phyloP scores from a whole-genome alignment of 129 eudicot genomes.

The Helichrysum umbraculigerum region DNA sequence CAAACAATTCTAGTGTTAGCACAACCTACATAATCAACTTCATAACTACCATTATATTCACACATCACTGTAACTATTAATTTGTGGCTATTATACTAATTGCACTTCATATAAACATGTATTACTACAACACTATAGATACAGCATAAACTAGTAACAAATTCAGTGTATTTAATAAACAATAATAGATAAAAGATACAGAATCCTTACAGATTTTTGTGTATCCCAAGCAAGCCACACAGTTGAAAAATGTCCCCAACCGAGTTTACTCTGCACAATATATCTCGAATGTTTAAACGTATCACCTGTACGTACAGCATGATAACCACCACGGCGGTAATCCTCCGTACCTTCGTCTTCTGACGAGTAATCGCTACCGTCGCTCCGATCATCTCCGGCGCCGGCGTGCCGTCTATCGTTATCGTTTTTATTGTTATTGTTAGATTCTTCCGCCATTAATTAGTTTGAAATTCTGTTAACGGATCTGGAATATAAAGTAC shows the following conservation, averaged over 20 bases:
- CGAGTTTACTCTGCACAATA: constrained; percentile 87
- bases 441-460: constrained; percentile 28
- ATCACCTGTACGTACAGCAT: constrained; percentile 78
- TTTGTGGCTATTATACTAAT: too few species aligned
- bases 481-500: too few species aligned
- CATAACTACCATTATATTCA: too few species aligned
- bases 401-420: constrained; percentile 16
- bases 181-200: too few species aligned
- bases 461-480: background rate
- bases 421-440: background rate
- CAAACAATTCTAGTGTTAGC: too few species aligned
- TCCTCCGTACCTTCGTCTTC: constrained; percentile 96
- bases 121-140: too few species aligned
- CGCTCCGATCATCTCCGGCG: constrained; percentile 36
- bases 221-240: constrained; percentile 99
- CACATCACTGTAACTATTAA: too few species aligned
- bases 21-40: too few species aligned
- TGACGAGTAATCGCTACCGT: constrained; percentile 57
- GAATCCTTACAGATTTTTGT: constrained; percentile 43
- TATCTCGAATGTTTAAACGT: constrained; percentile 70
- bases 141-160: too few species aligned
- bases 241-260: constrained; percentile 99
- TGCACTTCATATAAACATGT: background rate
- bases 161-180: too few species aligned
- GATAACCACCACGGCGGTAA: constrained; percentile 87